Percentiles rank a stretch among this genome's conserved stretches.
Evolutionary conservation across 1,139 yeast species (phyloP).

Genomic region (Saccharomyces pastorianus): DNA sequence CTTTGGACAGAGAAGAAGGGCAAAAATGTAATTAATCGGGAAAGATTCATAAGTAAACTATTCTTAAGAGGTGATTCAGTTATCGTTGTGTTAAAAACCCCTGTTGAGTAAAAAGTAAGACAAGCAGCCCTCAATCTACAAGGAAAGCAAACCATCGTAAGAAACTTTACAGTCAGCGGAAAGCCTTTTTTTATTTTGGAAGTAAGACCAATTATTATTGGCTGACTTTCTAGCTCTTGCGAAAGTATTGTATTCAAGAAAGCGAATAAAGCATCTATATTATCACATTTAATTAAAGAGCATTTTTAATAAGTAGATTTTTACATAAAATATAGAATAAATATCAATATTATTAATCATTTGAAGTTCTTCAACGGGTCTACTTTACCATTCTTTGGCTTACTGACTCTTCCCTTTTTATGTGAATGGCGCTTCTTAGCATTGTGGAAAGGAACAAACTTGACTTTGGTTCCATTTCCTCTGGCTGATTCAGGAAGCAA

Average conservation of each 20-base stretch:
- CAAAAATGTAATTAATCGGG: conserved; percentile 63
- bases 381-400: conserved; percentile 38
- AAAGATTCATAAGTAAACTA: conserved; percentile 80
- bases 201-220: background rate
- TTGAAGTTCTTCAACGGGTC: conserved; percentile 68
- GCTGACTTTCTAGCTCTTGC: background rate
- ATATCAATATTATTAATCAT: conserved; percentile 11
- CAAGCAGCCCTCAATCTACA: background rate
- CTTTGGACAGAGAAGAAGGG: conserved; percentile 80
- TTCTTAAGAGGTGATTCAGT: conserved; percentile 95
- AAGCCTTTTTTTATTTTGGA: background rate
- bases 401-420: conserved; percentile 39
- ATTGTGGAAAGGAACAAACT: conserved; percentile 73
- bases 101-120: conserved; percentile 16
- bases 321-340: background rate
- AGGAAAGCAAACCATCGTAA: background rate
- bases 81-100: conserved; percentile 63
- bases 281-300: background rate
- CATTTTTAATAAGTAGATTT: background rate
- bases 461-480: conserved; percentile 48
- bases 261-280: background rate
- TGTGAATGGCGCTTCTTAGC: conserved; percentile 34
- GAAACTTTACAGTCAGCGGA: background rate
- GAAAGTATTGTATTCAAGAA: background rate
- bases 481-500: conserved; percentile 77